A percentile compares a stretch with the other conserved stretches of the same genome.
phyloP scores from a whole-genome alignment of 2,329 filamentous ascomycete species.

The Fusarium lateritium region DNA sequence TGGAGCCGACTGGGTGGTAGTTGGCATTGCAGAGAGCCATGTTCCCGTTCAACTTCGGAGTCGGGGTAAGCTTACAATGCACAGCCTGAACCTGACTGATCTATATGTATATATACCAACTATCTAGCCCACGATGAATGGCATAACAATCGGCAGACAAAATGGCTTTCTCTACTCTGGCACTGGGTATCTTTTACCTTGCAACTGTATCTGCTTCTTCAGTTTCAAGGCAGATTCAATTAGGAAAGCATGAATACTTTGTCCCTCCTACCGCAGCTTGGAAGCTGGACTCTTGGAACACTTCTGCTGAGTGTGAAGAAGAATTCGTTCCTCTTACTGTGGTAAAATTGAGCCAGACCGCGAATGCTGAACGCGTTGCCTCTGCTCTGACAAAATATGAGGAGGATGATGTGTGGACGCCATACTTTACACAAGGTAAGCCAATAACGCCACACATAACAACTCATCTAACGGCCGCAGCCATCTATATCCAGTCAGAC shows the following conservation, averaged over 20 bases:
- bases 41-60: too few relatives aligned
- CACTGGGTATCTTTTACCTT: conserved; percentile 1
- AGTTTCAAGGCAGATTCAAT: conserved; percentile 30
- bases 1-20: too few relatives aligned
- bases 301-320: neutral
- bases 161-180: conserved; percentile 11
- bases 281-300: conserved; percentile 20
- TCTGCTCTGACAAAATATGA: neutral
- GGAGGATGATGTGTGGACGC: conserved; percentile 25
- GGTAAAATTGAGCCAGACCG: neutral
- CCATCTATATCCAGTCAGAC: conserved; percentile 1
- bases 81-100: neutral
- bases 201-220: conserved; percentile 4
- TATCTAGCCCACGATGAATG: neutral
- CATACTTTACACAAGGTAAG: conserved; percentile 14
- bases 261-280: conserved; percentile 16
- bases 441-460: rapidly evolving
- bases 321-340: conserved; percentile 31
- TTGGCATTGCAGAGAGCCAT: too few relatives aligned
- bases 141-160: neutral
- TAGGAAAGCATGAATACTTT: conserved; percentile 27
- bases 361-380: neutral
- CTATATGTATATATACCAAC: neutral
- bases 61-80: neutral
- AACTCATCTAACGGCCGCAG: neutral